These are phyloP conservation scores for Euphorbia pulcherrima DNA, from an alignment of 345 rosid genomes.

Conservation along the genomic window DNA sequence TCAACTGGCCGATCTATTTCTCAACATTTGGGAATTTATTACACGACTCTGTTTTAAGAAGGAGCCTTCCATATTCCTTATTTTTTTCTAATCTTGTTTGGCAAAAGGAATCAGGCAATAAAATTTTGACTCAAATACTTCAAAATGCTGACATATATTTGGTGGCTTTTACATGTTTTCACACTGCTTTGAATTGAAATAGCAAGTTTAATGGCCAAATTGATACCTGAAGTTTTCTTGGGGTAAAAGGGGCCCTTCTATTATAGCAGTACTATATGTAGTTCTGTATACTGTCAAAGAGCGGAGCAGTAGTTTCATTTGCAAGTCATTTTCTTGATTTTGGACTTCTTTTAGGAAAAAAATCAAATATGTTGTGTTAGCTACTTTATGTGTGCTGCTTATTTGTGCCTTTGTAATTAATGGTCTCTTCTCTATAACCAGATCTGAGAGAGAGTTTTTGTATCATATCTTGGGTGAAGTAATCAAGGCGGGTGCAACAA, in stretches of 20 bases:
- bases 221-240: no score
- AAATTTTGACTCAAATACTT: neutral
- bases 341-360: no score
- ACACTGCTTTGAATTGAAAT: neutral
- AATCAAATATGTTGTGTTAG: no score
- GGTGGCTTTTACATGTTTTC: neutral
- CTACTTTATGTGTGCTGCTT: neutral
- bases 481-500: constrained; percentile 93
- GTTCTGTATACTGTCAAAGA: no score
- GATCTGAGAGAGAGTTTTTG: constrained; percentile 81
- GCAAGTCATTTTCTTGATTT: no score
- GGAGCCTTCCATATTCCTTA: neutral
- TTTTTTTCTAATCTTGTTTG: neutral
- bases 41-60: neutral
- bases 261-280: neutral
- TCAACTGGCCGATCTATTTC: neutral
- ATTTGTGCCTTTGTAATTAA: neutral
- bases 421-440: constrained; percentile 20
- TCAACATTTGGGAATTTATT: neutral
- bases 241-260: no score
- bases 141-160: neutral
- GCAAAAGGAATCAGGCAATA: neutral
- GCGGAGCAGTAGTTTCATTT: no score
- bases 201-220: neutral
- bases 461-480: constrained; percentile 85